Evolutionary conservation across 257 asterid species (phyloP), one percentile per base, ranked within the genome.

Genomic region (Capsicum baccatum): DNA sequence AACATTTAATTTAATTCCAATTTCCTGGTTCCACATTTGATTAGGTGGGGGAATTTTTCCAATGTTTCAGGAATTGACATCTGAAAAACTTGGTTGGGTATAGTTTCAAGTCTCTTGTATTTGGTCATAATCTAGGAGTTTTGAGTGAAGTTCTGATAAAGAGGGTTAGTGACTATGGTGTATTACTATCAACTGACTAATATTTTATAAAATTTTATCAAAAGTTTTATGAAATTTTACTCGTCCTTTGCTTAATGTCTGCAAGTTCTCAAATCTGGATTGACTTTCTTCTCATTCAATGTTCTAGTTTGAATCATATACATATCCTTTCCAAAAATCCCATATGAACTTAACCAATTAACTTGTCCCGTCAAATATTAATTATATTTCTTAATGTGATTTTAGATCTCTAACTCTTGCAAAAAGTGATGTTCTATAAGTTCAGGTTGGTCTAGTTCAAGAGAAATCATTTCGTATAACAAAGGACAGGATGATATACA

Each of bases 11-110:
- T 68, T 6, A 42, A 54, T 83, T 33, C 17, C 54, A 48, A 16
- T 67, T 79, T 37, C 81, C n/a, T 74, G 60, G 26, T 83, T 44
- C 42, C 83, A 85, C 50, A 58, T 85, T 35, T 88, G 63, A 67
- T 15, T 73, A 96, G 99, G 99, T 85, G 99, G 98, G 86, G 90
- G 99, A 92, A 96, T 96, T 87, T 97, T 96, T 85, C 99, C 98
- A 58, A 92, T 98, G 89, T 94, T 96, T 88, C 99, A 93, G 85
- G 97, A 96, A 85, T 88, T 96, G 91, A 91, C 96, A 10, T 86
- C 97, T 48, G 97, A 94, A 84, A 94, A 96, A 87, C 90, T 94
- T 79, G 98, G 99, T 86, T 86, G 15, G 87, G 99, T 96, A 88
- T 81, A 83, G 42, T 56, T 83, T 66, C 67, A 21, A 39, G 48